Evolutionary conservation across 495 filamentous ascomycete species (phyloP).

Genomic region (Cenococcum geophilum): DNA sequence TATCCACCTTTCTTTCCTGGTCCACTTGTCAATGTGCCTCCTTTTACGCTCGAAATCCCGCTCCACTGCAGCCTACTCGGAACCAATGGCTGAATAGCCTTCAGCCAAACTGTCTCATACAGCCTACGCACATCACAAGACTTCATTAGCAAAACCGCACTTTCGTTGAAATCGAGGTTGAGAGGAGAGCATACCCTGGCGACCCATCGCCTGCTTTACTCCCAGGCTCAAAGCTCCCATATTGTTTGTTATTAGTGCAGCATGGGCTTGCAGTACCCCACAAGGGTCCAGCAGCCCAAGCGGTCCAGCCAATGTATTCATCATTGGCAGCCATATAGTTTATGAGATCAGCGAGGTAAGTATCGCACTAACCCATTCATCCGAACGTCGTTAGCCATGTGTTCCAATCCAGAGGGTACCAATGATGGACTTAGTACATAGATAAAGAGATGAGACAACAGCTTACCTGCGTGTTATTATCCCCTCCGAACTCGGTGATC

Average conservation of each 20-base stretch:
- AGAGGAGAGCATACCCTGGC: conserved; percentile 18
- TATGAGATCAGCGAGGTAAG: conserved; percentile 42
- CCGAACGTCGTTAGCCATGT: background rate
- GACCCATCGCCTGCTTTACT: conserved; percentile 43
- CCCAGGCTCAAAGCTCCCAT: conserved; percentile 45
- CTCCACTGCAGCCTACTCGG: conserved; percentile 16
- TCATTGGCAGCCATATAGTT: conserved; percentile 47
- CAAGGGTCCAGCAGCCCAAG: conserved; percentile 49
- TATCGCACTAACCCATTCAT: conserved; percentile 33
- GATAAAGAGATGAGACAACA: too few relatives aligned
- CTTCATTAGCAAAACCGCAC: background rate
- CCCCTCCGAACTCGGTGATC: conserved; percentile 49
- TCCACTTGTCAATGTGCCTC: background rate
- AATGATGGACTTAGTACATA: background rate
- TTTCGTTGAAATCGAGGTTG: background rate
- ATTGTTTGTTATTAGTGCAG: conserved; percentile 43
- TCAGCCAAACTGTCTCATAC: conserved; percentile 23
- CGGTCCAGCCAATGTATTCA: conserved; percentile 51
- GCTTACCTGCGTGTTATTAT: conserved; percentile 40
- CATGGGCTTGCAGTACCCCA: conserved; percentile 46
- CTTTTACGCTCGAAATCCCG: conserved; percentile 17
- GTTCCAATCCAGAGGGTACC: background rate
- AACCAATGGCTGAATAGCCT: conserved; percentile 17
- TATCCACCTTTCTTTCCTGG: too few relatives aligned
- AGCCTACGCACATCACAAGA: background rate